Evolutionary conservation across 73 alveolate genomes (phyloP), one percentile per base, ranked within the genome.

Genomic region (Paramecium sonneborni): DNA sequence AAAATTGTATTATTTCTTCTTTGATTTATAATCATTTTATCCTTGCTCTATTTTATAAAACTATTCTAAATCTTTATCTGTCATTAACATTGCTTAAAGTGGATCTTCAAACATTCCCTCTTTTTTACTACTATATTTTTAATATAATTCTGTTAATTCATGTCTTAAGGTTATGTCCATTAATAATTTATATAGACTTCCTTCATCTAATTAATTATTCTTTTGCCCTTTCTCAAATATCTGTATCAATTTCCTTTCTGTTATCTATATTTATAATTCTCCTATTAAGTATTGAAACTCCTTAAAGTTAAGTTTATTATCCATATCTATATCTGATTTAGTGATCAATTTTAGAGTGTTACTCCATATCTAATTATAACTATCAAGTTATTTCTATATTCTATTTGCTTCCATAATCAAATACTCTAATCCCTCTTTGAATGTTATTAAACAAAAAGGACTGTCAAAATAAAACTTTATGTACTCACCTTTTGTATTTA

Each of bases 211-310:
- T 23, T 56, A 48, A 55, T 57, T 38, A 28, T 85, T 56, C 30
- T 12, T 28, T 23, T 6, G 14, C 5, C 23, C 6, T 24, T 68
- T 10, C 18, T 85, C 48, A 30, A 56, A 85, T 10, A 85, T 32
- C 28, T 85, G 28, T 55, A 32, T 28, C 7, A 57, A 30, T 32
- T 85, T 24, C 37, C 93, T 93, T 46, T 96, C 97, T 30, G 94
- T 92, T 10, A 85, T 34, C 43, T 85, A 92, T 44, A 95, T 86
- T 91, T 96, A 96, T 8, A 97, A 90, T 88, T 96, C 96, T 57
- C 94, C 94, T 85, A 97, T 70, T 70, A 96, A 92, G 38, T 85
- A 88, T 62, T 95, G 93, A 44, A 97, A 94, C 93, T 97, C 99
- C n/a, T 92, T 88, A 24, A 85, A 56, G 88, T 93, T 92, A 37